phyloP scores from a whole-genome alignment of 2,329 filamentous ascomycete species.

The Fusarium mundagurra region DNA sequence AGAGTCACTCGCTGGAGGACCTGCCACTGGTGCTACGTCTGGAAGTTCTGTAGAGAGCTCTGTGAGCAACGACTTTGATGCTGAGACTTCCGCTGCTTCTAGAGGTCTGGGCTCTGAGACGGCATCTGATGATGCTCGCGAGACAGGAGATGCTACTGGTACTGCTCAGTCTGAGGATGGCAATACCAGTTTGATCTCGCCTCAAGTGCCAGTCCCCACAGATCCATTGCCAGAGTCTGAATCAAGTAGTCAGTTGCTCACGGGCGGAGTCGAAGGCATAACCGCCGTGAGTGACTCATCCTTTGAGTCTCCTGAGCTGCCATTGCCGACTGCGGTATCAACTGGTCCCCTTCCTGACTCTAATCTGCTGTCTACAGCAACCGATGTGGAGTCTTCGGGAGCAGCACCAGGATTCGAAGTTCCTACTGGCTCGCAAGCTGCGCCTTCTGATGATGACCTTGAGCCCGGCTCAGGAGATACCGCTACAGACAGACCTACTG shows the following conservation, averaged over 20 bases:
- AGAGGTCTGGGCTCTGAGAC: neutral
- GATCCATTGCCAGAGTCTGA: neutral
- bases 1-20: neutral
- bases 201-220: neutral
- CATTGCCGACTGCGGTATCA: neutral
- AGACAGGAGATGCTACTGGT: neutral
- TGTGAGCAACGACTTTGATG: neutral
- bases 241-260: neutral
- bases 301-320: neutral
- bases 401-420: neutral
- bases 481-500: fast-evolving
- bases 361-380: neutral
- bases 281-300: neutral
- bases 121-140: neutral
- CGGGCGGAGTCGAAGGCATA: neutral
- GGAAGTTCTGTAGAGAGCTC: neutral
- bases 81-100: neutral
- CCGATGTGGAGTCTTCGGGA: fast-evolving
- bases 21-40: neutral
- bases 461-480: neutral
- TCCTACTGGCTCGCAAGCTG: neutral
- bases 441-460: neutral
- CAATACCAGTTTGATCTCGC: neutral
- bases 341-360: neutral
- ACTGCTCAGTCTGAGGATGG: neutral